Percentiles rank a stretch among this genome's conserved stretches.
These are phyloP conservation scores for Wickerhamiella sergipiensis DNA, from an alignment of 805 yeast genomes.

Conservation along the genomic window DNA sequence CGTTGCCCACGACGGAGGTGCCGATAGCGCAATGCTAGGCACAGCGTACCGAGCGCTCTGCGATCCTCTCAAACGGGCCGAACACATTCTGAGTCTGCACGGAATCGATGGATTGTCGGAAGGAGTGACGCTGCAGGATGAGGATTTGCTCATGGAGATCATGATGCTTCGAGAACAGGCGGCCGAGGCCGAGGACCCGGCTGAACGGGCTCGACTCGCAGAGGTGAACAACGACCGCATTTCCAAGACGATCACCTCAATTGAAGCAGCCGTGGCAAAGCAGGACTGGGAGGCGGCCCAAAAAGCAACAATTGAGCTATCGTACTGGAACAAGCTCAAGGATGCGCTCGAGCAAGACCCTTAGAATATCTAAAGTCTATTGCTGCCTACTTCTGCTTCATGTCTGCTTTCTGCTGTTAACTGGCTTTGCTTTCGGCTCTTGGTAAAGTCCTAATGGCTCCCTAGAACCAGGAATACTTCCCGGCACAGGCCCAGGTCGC, in stretches of 20 bases:
- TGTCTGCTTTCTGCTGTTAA: too few relatives aligned
- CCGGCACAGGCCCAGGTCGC: constrained; percentile 9
- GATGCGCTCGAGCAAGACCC: constrained; percentile 42
- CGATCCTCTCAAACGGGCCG: constrained; percentile 60
- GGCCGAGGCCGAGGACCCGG: constrained; percentile 47
- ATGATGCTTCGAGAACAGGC: constrained; percentile 75
- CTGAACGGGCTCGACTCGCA: constrained; percentile 41
- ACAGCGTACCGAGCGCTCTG: constrained; percentile 61
- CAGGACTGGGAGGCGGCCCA: constrained; percentile 48
- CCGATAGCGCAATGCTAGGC: constrained; percentile 46
- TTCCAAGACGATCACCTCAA: constrained; percentile 28
- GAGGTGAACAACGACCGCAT: constrained; percentile 47
- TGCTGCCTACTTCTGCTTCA: too few relatives aligned
- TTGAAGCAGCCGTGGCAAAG: constrained; percentile 35
- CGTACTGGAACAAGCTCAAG: constrained; percentile 73
- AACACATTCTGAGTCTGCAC: constrained; percentile 36
- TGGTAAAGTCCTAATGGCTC: too few relatives aligned
- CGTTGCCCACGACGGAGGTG: constrained; percentile 24
- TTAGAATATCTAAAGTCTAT: too few relatives aligned
- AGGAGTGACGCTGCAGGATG: constrained; percentile 31
- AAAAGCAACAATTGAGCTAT: constrained; percentile 52
- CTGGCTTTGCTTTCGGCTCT: too few relatives aligned
- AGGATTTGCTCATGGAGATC: constrained; percentile 52
- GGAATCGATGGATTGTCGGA: constrained; percentile 44
- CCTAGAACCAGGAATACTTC: constrained; percentile 9